Base-by-base conservation (phyloP, 1,284 basidiomycete genomes). In the Nidula niveotomentosa region DNA sequence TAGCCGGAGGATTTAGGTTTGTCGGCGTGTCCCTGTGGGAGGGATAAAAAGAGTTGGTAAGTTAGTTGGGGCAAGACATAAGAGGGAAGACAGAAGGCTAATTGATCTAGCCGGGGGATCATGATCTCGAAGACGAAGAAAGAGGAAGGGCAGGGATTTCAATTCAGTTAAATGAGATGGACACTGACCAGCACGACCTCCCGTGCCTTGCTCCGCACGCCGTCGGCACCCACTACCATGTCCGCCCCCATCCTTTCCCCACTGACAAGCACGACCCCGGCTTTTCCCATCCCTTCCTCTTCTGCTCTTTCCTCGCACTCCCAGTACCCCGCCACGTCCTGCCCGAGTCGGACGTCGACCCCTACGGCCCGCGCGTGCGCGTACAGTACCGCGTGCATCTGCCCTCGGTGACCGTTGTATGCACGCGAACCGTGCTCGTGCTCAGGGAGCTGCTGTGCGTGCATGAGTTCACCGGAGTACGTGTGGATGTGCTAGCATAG, bases 1-100 rank as follows among this genome's bases (percentile, higher is more conserved):
- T 53, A 53, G 17, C 39, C 54, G 47, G 55, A 53, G 5, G 51
- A 18, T 23, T 53, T 53, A 47, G 47, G 54, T 48, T 34, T n/a
- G 18, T 52, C 51, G 35, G 41, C 18, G 35, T 53, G 53, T 15
- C 55, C 51, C 33, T 53, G 51, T 30, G 30, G 30, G 30, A 41
- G 8, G 13, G 39, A 41, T 13, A 17, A 13, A 41, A 41, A 41
- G 39, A 41, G 39, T 41, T 41, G 15, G 39, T 41, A 17, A 41
- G 15, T 41, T 4, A 41, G 6, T 41, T 41, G 8, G 12, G 39
- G 39, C 12, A 41, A 17, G 39, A 41, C 12, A 41, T 13, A 13
- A 41, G 39, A 10, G 39, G 39, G 12, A 41, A 41, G 39, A 10
- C 39, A 9, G 39, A 41, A 41, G 39, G 15, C 39, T 30, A 6